These are phyloP conservation scores for Blumeriella jaapii DNA, from an alignment of 2,329 filamentous ascomycete species.

Conservation along the genomic window DNA sequence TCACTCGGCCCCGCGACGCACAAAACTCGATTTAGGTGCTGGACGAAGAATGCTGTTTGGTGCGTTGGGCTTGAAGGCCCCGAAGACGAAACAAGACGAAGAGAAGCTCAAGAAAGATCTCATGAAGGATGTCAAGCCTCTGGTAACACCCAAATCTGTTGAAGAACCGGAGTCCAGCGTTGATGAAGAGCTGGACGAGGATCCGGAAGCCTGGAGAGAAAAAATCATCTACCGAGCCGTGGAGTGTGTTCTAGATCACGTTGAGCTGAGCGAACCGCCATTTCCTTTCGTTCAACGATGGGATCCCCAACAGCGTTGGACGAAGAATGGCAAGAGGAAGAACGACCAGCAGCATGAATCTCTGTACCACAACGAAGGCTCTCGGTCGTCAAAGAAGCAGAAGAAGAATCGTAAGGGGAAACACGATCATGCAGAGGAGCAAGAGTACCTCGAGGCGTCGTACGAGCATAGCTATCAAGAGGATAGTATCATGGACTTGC, in stretches of 20 bases:
- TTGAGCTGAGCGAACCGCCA: constrained; percentile 63
- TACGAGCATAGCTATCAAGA: constrained; percentile 27
- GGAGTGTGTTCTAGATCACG: constrained; percentile 65
- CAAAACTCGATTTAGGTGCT: constrained; percentile 43
- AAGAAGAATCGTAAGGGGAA: constrained; percentile 36
- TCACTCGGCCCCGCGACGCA: constrained; percentile 12
- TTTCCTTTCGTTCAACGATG: constrained; percentile 87
- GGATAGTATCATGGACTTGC: constrained; percentile 16
- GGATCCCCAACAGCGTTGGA: constrained; percentile 62
- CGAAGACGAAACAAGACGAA: constrained; percentile 58
- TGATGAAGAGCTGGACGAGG: constrained; percentile 30
- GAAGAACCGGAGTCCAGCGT: constrained; percentile 11
- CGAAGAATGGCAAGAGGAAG: constrained; percentile 39
- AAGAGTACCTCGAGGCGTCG: constrained; percentile 28
- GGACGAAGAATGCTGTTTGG: constrained; percentile 60
- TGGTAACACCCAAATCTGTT: constrained; percentile 24
- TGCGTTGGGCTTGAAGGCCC: constrained; percentile 56
- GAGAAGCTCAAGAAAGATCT: constrained; percentile 48
- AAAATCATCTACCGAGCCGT: constrained; percentile 68
- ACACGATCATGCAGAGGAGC: constrained; percentile 32
- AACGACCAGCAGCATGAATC: constrained; percentile 31
- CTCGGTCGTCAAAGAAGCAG: constrained; percentile 35
- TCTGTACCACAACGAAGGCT: constrained; percentile 32
- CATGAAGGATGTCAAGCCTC: constrained; percentile 39
- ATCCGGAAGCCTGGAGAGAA: constrained; percentile 57